Evolutionary conservation across 768 basidiomycete genomes (phyloP), one percentile per base, ranked within the genome.

Genomic region (Austroboletus eburneus): DNA sequence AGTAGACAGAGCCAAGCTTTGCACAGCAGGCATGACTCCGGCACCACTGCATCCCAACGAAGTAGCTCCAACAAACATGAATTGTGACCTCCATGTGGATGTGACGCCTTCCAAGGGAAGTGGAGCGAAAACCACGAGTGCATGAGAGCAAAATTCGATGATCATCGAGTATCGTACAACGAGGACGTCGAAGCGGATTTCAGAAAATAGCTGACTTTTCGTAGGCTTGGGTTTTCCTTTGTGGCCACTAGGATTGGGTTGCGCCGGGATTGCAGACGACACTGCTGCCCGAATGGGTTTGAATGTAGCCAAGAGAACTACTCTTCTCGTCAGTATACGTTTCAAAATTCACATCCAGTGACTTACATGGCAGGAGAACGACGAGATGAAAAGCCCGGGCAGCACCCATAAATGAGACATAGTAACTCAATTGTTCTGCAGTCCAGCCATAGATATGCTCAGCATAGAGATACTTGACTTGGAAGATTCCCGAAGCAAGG

Each of bases 381-480:
- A 91, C 72, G 1, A 88, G 70, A 56, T 87, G 76, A 44, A 80
- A 58, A 1, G 85, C 86, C 23, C 87, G 78, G 9, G 77, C 63
- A 24, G 74, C 74, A 63, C 85, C 87, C 47, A 85, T 69, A 18
- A 79, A 74, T 0, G 85, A 83, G 68, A 89, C 84, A 55, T 87
- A 89, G 58, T 84, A 82, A 38, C 86, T 83, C 51, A 89, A 58
- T 76, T 85, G 71, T 30, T 77, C 77, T 10, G 85, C 74, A 13
- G 72, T 74, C 87, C 87, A 89, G 10, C 69, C 61, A 56, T 83
- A 89, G 9, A 83, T 69, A 57, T 88, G 83, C 54, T 80, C 79
- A 0, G 83, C 87, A 50, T 89, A 91, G 29, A 90, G 67, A 54
- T 88, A 89, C 63, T 90, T 91, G 48, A 84, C 71, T 43, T 80